These are phyloP conservation scores for Xylaria digitata DNA, from an alignment of 2,329 filamentous ascomycete species.

Conservation along the genomic window DNA sequence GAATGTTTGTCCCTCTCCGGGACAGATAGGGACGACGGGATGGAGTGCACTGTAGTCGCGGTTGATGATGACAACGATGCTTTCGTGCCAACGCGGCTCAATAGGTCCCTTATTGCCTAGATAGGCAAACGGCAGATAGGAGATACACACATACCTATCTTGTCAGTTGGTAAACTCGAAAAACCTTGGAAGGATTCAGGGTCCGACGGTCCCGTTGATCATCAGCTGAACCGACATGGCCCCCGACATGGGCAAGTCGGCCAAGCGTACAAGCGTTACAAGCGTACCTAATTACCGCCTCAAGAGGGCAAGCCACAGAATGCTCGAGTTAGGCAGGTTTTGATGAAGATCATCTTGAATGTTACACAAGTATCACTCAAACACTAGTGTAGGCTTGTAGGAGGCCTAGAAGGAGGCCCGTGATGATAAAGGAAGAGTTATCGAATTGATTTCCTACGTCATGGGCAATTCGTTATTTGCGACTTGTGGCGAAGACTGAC, in stretches of 20 bases:
- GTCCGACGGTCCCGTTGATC: constrained; percentile 16
- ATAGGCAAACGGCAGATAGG: constrained; percentile 6
- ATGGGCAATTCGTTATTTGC: not conserved
- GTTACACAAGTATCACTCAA: constrained; percentile 8
- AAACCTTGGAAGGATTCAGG: constrained; percentile 22
- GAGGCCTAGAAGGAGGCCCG: no score
- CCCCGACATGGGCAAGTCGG: not conserved
- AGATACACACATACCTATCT: not conserved
- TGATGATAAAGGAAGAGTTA: not conserved
- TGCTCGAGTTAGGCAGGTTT: not conserved
- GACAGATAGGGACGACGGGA: not conserved
- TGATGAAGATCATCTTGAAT: not conserved
- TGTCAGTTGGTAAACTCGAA: not conserved
- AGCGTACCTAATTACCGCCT: constrained; percentile 20
- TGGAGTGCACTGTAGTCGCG: no score
- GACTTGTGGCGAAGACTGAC: constrained; percentile 26
- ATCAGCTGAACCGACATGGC: constrained; percentile 25
- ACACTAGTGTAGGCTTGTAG: constrained; percentile 6
- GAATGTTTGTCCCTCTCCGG: constrained; percentile 1
- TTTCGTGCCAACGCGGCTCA: constrained; percentile 6
- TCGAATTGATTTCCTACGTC: not conserved
- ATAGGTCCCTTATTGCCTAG: constrained; percentile 21
- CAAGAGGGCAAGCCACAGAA: constrained; percentile 13
- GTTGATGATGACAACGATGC: not conserved
- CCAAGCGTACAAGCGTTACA: not conserved